Evolutionary conservation across 2,329 filamentous ascomycete species (phyloP), one percentile per base, ranked within the genome.

Genomic region (Venturia pyrina): DNA sequence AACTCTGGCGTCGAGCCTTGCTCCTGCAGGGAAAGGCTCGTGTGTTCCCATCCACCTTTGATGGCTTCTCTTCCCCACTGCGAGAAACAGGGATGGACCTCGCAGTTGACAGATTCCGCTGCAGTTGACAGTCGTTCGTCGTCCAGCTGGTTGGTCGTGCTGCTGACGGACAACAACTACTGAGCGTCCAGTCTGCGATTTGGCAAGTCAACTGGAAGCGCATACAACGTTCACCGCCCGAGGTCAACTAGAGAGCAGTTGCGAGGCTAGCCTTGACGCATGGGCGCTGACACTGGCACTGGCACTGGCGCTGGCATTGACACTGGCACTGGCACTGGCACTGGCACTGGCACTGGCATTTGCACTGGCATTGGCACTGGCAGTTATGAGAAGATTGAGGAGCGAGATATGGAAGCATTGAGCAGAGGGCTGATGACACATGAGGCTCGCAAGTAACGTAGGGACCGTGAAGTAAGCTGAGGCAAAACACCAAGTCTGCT

Each of bases 111-210:
- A 61, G 64, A 28, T 17, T 28, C 24, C 34, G 24, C 37, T 66
- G 37, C 43, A 34, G 44, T 53, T n/a, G 64, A 62, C 64, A 66
- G 64, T 66, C 64, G 64, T 66, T 66, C 64, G 62, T 43, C 64
- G 43, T 62, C 40, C 64, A 65, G 32, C 40, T 65, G 53, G 19
- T 37, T 37, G 53, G 19, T 37, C 19, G 53, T 5, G 53, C n/a
- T 57, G 28, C 64, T 37, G 46, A 40, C 37, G 15, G 24, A 37
- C 50, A 53, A 44, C 21, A 34, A 56, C 40, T 24, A 19, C 34
- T 65, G 11, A 46, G 50, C 28, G n/a, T 62, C 53, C 32, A n/a
- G 34, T 59, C 40, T 40, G 50, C 44, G 56, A 62, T 34, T 48
- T 24, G 40, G 34, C 2, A 53, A 17, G 62, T 19, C 17, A 64